Percentiles rank a stretch among this genome's conserved stretches.
Conservation (phyloP, 257 asterid species). For the Fraxinus anomala region DNA sequence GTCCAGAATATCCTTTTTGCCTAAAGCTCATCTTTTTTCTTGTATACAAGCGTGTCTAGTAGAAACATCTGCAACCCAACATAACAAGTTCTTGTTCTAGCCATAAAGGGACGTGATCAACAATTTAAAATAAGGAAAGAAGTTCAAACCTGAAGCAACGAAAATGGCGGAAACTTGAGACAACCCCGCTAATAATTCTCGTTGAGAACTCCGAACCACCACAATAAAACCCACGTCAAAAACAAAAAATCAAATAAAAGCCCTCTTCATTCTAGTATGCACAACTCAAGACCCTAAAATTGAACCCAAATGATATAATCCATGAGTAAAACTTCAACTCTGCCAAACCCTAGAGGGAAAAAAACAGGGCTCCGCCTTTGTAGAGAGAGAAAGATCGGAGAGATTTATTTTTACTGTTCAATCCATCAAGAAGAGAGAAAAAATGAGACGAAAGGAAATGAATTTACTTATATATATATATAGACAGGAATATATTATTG, state of each 20-base stretch:
- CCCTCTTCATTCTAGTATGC: neutral
- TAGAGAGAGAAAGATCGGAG: slow-evolving; percentile 12
- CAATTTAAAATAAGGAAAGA: neutral
- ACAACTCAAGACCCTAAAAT: neutral
- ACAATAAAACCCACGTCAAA: neutral
- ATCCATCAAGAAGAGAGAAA: neutral
- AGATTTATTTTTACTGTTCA: slow-evolving; percentile 8
- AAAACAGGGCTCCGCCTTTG: neutral
- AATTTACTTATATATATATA: neutral
- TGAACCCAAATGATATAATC: neutral
- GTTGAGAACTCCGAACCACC: neutral
- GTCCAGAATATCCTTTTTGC: neutral
- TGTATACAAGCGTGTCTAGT: neutral
- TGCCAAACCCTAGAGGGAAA: neutral
- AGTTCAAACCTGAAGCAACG: neutral
- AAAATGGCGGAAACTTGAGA: neutral
- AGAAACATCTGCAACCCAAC: neutral
- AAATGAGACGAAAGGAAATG: neutral
- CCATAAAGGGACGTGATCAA: neutral
- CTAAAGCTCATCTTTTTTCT: neutral
- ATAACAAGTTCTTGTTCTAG: neutral
- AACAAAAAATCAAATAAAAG: neutral
- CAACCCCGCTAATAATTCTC: neutral
- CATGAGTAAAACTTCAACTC: neutral
- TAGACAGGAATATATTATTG: neutral